Base-by-base conservation (phyloP, 169 alveolate genomes). In the Eimeria sp. region DNA sequence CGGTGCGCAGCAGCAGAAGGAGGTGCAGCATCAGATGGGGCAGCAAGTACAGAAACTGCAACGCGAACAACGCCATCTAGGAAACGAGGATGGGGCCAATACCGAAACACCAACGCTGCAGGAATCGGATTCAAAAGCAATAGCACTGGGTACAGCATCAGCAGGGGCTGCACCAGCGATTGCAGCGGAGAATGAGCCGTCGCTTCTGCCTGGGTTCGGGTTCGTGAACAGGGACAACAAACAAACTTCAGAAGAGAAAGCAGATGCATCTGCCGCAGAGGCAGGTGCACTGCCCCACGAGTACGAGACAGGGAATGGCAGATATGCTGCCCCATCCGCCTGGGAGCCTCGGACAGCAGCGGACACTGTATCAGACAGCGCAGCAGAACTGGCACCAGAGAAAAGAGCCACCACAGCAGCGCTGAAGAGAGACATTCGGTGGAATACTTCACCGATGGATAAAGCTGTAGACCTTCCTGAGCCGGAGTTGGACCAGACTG, bases 11-110 rank as follows among this genome's bases (percentile, higher is more conserved):
- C 93, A 87, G 82, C 78, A 58, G 93, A 70, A 57, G 20, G 67
- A 9, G 72, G 49, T 40, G 93, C 93, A 87, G 82, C 92, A 61
- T 9, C 57, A 58, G 11, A 9, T 25, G 54, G 57, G 47, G 92
- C 93, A 87, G 80, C 93, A 87, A 82, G 45, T 27, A 30, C 93
- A 83, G 22, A 73, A 83, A 75, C 57, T 47, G 43, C 67, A 78
- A 25, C 49, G 7, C 63, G 88, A 78, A 51, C 88, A 45, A 16
- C 63, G 43, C 47, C 88, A 47, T 20, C 47, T 63, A 25, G 88
- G 25, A 27, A 43, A 16, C 67, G n/a, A 45, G 45, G 88, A 78
- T 10, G n/a, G 25, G 25, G 88, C 45, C 13, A 45, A 25, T 47
- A 67, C n/a, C n/a, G 65, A 78, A n/a, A 40, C 76, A 83, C 57